Evolutionary conservation across 345 rosid genomes (phyloP), one percentile per base, ranked within the genome.

Genomic region (Salix arbutifolia): DNA sequence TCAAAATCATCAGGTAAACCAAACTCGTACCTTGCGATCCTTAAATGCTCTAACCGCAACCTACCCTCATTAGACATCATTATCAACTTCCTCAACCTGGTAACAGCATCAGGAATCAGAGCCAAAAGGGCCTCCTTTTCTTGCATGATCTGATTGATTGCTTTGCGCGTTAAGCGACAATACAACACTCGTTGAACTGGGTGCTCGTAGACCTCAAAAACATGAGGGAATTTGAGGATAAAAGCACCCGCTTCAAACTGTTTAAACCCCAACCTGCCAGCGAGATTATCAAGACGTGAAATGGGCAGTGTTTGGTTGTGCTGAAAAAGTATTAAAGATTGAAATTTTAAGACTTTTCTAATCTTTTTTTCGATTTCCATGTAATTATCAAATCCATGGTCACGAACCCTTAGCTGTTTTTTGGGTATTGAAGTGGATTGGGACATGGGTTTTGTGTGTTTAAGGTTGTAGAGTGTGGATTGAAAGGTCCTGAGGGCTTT

Each of bases 1-100:
- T 92, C 97, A 7, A 94, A 96, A 83, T 96, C 97, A 61, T 96
- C 98, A 0, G 97, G 98, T 77, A 96, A 85, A 5, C 99, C 98
- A 21, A 96, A 94, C 71, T 89, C 97, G 4, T 77, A 75, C 77
- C 94, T 76, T 11, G 97, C 98, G 38, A 96, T 92, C 70, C 97
- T 84, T 21, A 94, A 79, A 73, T 94, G 97, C 67, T 96, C 97
- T 28, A 96, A 85, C 58, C 97, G 87, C 53, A 94, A 82, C 23
- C 94, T 89, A 70, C 93, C 90, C 8, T 90, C 80, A 74, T 87
- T 90, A 4, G 97, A 94, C 92, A 94, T 86, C 99, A 92, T 84
- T 14, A 96, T 65, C 44, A 96, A 88, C 82, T 94, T 96, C 86
- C 92, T 75, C 1, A 94, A 68, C 42, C 97, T 90, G 46, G 82